Base-by-base conservation (phyloP, 1,284 basidiomycete genomes). In the Exobasidium cylindrosporum region DNA sequence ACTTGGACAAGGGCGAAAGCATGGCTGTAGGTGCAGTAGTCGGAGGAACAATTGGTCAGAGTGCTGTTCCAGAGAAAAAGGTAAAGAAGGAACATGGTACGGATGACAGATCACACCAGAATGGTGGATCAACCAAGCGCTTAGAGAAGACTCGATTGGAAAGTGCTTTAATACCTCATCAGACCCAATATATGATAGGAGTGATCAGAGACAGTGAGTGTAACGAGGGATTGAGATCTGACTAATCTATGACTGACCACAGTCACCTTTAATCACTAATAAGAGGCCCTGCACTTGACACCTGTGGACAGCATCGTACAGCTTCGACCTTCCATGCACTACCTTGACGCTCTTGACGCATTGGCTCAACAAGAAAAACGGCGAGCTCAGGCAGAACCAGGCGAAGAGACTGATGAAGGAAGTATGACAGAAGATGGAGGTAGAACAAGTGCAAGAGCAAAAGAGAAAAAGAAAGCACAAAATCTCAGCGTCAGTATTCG, bases 241-340 rank as follows among this genome's bases (percentile, higher is more conserved):
- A n/a, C n/a, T n/a, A n/a, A n/a, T n/a, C n/a, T n/a, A n/a, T n/a
- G n/a, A n/a, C n/a, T n/a, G n/a, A n/a, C n/a, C n/a, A n/a, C n/a
- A n/a, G n/a, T n/a, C n/a, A n/a, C n/a, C n/a, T n/a, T n/a, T n/a
- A n/a, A n/a, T n/a, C n/a, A n/a, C n/a, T n/a, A n/a, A n/a, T n/a
- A n/a, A 40, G 35, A 55, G 30, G 76, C 75, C 5, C 64, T 79
- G 11, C 77, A 79, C 46, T 67, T 79, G 6, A 70, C 75, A 0
- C 72, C 72, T 2, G 61, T 79, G 24, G 63, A 73, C 35, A 68
- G 72, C 13, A 65, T 74, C 24, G 62, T 71, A 4, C 77, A 79
- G 58, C 60, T 79, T 21, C 67, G 77, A 5, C 77, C 77, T 3
- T 78, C 76, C 56, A 72, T 79, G 71, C 74, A 76, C 63, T 76